phyloP scores from a whole-genome alignment of 148 eudicot species.

The Chenopodium quinoa region DNA sequence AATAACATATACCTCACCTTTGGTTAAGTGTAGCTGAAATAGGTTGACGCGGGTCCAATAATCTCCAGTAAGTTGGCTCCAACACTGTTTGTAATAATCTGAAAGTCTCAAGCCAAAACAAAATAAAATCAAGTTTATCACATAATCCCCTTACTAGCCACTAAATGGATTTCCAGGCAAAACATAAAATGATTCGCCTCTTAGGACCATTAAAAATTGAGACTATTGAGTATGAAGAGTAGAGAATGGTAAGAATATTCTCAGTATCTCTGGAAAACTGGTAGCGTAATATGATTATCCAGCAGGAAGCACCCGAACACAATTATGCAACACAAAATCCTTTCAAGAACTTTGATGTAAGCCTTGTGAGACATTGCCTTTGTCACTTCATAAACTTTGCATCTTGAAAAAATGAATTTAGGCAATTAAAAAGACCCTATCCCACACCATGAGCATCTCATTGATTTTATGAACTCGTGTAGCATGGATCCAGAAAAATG shows the following conservation, averaged over 20 bases:
- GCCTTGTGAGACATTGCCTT: neutral
- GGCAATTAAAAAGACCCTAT: neutral
- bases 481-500: neutral
- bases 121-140: too few species aligned
- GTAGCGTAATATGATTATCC: neutral
- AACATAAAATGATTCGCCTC: neutral
- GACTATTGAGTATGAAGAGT: neutral
- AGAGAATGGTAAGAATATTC: neutral
- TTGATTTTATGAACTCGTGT: neutral
- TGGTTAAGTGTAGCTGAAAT: neutral
- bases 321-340: neutral
- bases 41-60: constrained; percentile 3
- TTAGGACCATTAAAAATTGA: neutral
- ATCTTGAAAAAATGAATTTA: neutral
- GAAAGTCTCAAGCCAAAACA: too few species aligned
- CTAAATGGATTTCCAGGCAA: too few species aligned
- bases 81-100: too few species aligned
- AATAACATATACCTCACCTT: constrained; percentile 3
- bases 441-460: neutral
- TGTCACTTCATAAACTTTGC: neutral
- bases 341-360: neutral
- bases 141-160: too few species aligned
- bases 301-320: neutral
- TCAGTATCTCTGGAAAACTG: too few species aligned
- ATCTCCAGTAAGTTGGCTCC: constrained; percentile 2